Base-by-base conservation (phyloP, 2,329 filamentous ascomycete genomes). In the Colletotrichum kahawae region DNA sequence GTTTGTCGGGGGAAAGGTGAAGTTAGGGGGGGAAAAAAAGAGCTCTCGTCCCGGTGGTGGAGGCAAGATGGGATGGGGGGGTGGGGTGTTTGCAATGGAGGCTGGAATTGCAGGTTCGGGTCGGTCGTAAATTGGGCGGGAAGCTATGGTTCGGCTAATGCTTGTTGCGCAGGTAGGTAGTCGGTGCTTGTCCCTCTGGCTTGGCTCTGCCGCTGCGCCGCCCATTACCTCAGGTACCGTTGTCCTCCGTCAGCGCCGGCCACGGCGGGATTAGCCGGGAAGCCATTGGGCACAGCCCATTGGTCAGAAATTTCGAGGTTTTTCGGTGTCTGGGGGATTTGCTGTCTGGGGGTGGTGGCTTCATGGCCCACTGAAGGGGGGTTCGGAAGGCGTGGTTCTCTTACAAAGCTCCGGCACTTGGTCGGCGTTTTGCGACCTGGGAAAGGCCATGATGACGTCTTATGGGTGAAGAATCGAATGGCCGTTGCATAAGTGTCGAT, bases 241-340 rank as follows among this genome's bases (percentile, higher is more conserved):
- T 70, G 24, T 43, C 57, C 65, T 75, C 72, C 72, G 63, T 43
- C 72, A 63, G 72, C 72, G 63, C 69, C 73, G 69, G 73, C 14
- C 43, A 56, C 51, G 56, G 56, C 73, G 73, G 73, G 69, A 75
- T 72, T 75, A 73, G 69, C 73, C 73, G 73, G 73, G 69, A 67
- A 36, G 69, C 73, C 43, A 73, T 72, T 73, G 57, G 29, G 16
- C 24, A 14, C n/a, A 24, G 31, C 34, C 29, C 43, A 75, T 75
- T 75, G 73, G 73, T 9, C 63, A 54, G 54, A 63, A 67, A 18
- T 18, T 59, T 7, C 48, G 24, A 24, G 62, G 29, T 43, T 13
- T 34, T 27, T 24, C 31, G 57, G 57, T n/a, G 27, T 54, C 64
- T 67, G 36, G 71, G 57, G 33, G n/a, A 33, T 59, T 62, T 21